These are phyloP conservation scores for Diaporthe humulicola DNA, from an alignment of 2,329 filamentous ascomycete genomes.

Conservation along the genomic window DNA sequence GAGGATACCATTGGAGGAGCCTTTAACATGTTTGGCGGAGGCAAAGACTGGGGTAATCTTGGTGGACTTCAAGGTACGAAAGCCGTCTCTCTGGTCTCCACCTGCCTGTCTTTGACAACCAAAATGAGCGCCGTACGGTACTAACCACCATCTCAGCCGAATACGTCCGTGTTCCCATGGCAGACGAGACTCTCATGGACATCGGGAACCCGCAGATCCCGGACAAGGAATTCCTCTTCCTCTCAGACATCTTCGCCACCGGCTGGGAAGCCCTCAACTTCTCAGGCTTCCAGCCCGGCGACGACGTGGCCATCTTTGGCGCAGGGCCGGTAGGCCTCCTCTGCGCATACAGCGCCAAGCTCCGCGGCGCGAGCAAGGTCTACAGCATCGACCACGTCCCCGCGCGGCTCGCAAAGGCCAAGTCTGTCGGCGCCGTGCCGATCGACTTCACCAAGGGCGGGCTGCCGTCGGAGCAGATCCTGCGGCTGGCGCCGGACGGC, in stretches of 20 bases:
- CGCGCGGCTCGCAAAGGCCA: constrained; percentile 42
- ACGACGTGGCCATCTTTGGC: constrained; percentile 46
- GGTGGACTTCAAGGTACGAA: neutral
- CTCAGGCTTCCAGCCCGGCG: constrained; percentile 54
- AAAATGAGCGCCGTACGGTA: too few relatives aligned
- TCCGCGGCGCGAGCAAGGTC: constrained; percentile 44
- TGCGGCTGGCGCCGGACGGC: constrained; percentile 39
- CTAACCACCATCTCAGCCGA: constrained; percentile 40
- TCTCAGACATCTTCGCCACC: constrained; percentile 54
- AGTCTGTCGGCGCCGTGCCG: constrained; percentile 43
- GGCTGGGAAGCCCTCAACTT: constrained; percentile 53
- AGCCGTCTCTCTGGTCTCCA: too few relatives aligned
- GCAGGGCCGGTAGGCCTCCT: constrained; percentile 46
- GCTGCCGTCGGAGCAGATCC: constrained; percentile 43
- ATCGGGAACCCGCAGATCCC: constrained; percentile 37
- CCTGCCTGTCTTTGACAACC: neutral
- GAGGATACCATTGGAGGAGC: neutral
- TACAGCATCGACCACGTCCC: constrained; percentile 44
- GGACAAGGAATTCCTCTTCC: constrained; percentile 45
- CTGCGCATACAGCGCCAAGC: constrained; percentile 44
- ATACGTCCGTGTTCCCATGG: constrained; percentile 42
- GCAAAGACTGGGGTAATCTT: constrained; percentile 22
- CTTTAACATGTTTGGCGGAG: neutral
- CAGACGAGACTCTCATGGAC: constrained; percentile 40
- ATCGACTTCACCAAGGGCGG: constrained; percentile 42